Base-by-base conservation (phyloP, 768 basidiomycete species). In the Boletus rubropictus region DNA sequence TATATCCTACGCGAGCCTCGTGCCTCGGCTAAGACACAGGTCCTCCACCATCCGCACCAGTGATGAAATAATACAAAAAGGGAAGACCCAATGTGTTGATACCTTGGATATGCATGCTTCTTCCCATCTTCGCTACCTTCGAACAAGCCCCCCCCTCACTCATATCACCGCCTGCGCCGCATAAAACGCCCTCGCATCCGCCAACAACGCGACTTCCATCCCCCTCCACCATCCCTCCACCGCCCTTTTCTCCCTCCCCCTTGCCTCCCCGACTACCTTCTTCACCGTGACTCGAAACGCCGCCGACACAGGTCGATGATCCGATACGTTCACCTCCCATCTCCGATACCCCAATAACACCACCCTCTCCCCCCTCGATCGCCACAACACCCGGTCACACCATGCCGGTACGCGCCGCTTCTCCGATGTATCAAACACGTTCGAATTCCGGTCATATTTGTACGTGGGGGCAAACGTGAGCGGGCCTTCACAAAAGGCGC, bases 331-430 rank as follows among this genome's bases (percentile, higher is more conserved):
- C 42, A 75, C 78, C 65, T 96, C 93, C 65, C 89, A 94, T 17
- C 95, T 75, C 35, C 66, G 65, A 65, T 99, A 96, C 57, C 81
- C 80, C 54, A 89, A 50, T 60, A 80, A 76, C 44, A 70, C 62
- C 24, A 95, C 82, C 7, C 89, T 73, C 11, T 64, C 67, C 12
- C 73, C 71, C 14, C 72, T 72, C 34, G 79, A 71, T 4, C 82
- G 80, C 81, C 84, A 95, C 34, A 98, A 69, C 18, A 99, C 80
- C 5, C 95, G 84, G 63, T 99, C 95, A 62, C 95, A 99, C 93
- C 94, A 99, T 2, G 95, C 93, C 4, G 95, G 95, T 7, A 82
- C 74, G 0, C 95, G 84, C 11, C 78, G 76, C 66, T 98, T 97
- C 64, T 91, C 89, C 1, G 87, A 90, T 3, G 84, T 74, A 61